Percentiles rank a stretch among this genome's conserved stretches.
Conservation (phyloP, 257 asterid genomes). For the Solanum pennellii region DNA sequence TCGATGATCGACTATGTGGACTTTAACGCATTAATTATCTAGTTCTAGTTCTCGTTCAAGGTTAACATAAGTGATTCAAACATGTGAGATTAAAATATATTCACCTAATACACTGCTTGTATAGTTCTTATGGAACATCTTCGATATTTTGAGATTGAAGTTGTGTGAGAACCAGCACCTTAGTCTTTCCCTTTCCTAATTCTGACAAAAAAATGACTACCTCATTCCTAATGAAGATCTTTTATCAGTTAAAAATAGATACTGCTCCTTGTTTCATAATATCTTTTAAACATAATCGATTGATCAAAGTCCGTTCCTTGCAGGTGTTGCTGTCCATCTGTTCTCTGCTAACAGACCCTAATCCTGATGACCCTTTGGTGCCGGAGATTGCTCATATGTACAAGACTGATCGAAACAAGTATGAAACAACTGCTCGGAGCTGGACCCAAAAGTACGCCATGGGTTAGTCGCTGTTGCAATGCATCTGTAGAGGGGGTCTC, state of each 20-base stretch:
- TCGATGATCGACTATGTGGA: neutral
- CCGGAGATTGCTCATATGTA: conserved; percentile 35
- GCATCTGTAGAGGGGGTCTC: neutral
- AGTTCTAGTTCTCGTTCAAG: neutral
- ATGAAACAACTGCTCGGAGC: conserved; percentile 30
- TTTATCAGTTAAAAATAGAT: neutral
- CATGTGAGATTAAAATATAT: neutral
- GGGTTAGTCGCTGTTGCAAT: conserved; percentile 9
- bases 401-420: conserved; percentile 26
- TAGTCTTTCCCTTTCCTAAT: neutral
- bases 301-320: neutral
- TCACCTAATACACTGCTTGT: neutral
- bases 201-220: neutral
- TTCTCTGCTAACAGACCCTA: conserved; percentile 29
- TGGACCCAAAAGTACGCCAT: conserved; percentile 34
- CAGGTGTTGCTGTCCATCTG: conserved; percentile 29
- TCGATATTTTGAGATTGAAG: neutral
- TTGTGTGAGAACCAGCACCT: neutral
- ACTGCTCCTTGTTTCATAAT: neutral
- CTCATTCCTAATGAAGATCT: neutral
- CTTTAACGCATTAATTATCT: neutral
- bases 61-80: neutral
- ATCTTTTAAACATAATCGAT: neutral
- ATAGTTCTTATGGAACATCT: neutral
- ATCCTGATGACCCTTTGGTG: conserved; percentile 35